phyloP scores from a whole-genome alignment of 768 basidiomycete genomes.

The Agaricus sinodeliciosus region DNA sequence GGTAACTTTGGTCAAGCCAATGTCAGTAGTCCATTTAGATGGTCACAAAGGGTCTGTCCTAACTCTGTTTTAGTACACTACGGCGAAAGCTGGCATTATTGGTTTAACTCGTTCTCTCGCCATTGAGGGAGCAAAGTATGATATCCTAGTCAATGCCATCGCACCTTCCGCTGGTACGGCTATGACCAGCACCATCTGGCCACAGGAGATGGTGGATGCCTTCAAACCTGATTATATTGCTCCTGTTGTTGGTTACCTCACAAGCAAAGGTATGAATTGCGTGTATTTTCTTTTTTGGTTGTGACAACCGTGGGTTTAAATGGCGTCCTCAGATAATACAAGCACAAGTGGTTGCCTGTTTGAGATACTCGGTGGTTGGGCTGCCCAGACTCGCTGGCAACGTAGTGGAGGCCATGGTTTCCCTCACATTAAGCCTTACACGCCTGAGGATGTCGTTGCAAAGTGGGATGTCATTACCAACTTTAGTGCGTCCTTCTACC shows the following conservation, averaged over 20 bases:
- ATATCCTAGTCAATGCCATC: conserved; percentile 84
- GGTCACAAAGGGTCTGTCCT: not conserved
- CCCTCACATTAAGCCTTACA: conserved; percentile 66
- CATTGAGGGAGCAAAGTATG: conserved; percentile 87
- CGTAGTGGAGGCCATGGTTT: conserved; percentile 83
- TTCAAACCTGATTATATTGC: conserved; percentile 95
- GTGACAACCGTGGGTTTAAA: not conserved
- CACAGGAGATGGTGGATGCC: conserved; percentile 81
- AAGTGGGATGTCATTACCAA: conserved; percentile 83
- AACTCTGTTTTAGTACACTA: conserved; percentile 55
- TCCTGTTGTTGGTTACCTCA: conserved; percentile 87
- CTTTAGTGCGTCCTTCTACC: conserved; percentile 52
- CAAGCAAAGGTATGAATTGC: conserved; percentile 52
- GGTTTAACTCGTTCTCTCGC: conserved; percentile 87
- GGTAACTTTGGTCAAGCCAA: conserved; percentile 96
- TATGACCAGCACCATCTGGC: conserved; percentile 85
- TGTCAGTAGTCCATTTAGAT: conserved; percentile 27
- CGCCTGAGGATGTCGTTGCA: conserved; percentile 71
- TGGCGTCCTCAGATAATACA: conserved; percentile 47
- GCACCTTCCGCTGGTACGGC: conserved; percentile 87
- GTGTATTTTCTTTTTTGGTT: not conserved
- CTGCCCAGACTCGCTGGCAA: conserved; percentile 90
- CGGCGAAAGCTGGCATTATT: conserved; percentile 89
- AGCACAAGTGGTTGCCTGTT: conserved; percentile 72
- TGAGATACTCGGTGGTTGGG: conserved; percentile 89